These are phyloP conservation scores for Penicillium sp. DNA, from an alignment of 2,329 filamentous ascomycete species.

Conservation along the genomic window DNA sequence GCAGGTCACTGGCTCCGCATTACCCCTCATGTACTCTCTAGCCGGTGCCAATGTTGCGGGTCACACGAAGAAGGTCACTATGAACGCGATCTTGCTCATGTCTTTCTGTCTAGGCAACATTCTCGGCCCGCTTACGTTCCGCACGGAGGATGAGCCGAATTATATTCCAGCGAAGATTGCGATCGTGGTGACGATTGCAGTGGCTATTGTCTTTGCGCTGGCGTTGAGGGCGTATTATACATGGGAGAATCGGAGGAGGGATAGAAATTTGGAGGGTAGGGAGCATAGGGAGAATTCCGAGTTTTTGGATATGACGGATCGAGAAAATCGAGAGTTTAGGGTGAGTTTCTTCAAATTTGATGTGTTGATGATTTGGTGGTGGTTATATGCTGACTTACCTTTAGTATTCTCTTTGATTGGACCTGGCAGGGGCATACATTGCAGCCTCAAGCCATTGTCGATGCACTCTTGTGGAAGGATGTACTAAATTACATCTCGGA, in stretches of 20 bases:
- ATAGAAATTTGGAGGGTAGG: slow-evolving; percentile 17
- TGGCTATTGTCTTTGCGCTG: slow-evolving; percentile 28
- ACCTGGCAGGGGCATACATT: background rate
- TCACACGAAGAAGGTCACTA: slow-evolving; percentile 52
- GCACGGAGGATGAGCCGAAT: slow-evolving; percentile 41
- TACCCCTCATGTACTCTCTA: slow-evolving; percentile 42
- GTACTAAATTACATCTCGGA: too few relatives aligned
- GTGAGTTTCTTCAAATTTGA: slow-evolving; percentile 6
- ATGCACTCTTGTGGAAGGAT: too few relatives aligned
- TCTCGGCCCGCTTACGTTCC: slow-evolving; percentile 47
- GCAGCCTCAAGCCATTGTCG: background rate
- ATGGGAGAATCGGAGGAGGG: slow-evolving; percentile 32
- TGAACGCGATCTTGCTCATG: slow-evolving; percentile 47
- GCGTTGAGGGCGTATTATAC: slow-evolving; percentile 26
- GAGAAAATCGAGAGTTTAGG: slow-evolving; percentile 29
- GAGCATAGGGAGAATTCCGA: slow-evolving; percentile 24
- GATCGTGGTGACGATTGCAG: slow-evolving; percentile 34
- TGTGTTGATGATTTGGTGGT: background rate
- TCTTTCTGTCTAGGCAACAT: slow-evolving; percentile 46
- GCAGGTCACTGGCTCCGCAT: slow-evolving; percentile 38
- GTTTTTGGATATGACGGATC: slow-evolving; percentile 35
- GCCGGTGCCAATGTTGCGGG: slow-evolving; percentile 48
- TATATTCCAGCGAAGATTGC: slow-evolving; percentile 42
- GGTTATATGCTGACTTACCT: background rate
- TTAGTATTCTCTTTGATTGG: slow-evolving; percentile 6